Conservation (phyloP, 352 stramenopile species). For the Blastocystis sp. region DNA sequence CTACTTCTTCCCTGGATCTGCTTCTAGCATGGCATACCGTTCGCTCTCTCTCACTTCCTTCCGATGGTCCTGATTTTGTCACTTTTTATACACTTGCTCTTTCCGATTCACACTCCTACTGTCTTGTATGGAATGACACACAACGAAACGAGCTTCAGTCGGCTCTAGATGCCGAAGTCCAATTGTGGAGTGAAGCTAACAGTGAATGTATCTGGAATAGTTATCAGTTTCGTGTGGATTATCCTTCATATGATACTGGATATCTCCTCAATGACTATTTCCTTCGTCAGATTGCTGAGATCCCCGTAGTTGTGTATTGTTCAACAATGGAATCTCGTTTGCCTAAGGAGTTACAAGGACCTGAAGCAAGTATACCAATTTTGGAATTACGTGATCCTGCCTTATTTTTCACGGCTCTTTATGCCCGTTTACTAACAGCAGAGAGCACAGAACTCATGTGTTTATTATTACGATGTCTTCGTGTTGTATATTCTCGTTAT, state of each 20-base stretch:
- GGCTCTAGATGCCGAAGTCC: background rate
- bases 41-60: background rate
- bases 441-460: background rate
- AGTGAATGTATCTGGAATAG: background rate
- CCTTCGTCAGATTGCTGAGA: conserved; percentile 7
- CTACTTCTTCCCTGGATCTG: background rate
- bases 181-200: background rate
- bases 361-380: too few relatives aligned
- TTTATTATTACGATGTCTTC: conserved; percentile 24
- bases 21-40: background rate
- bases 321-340: background rate
- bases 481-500: background rate
- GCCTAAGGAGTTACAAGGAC: background rate
- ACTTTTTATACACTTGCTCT: too few relatives aligned
- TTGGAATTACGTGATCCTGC: background rate
- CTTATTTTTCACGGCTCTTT: conserved; percentile 35
- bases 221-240: background rate
- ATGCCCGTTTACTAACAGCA: background rate
- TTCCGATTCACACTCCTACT: background rate
- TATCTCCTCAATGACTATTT: conserved; percentile 21
- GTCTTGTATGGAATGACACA: conserved; percentile 1
- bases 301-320: background rate
- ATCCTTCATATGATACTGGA: background rate
- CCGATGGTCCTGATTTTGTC: background rate
- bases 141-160: conserved; percentile 6